Evolutionary conservation across 305 asterid genomes (phyloP), one percentile per base, ranked within the genome.

Genomic region (Lippia alba): DNA sequence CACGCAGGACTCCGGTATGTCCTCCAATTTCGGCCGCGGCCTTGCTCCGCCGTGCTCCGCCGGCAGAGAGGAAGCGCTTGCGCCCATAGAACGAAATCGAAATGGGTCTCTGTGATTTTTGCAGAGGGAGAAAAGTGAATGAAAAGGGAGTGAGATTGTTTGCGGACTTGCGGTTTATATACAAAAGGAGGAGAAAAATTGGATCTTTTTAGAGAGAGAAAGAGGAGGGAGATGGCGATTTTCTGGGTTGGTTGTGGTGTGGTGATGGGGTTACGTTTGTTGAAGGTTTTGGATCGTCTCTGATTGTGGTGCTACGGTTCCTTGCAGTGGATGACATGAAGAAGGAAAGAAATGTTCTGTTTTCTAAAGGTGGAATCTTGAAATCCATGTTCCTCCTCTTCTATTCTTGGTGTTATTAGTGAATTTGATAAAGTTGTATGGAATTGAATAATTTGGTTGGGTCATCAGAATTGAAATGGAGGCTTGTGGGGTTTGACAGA

Each of bases 1-100:
- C 10, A 87, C 71, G 45, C 96, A 91, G 5, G 89, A 71, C 62
- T 89, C 97, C 15, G 97, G 96, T 33, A 91, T 81, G 36, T 91
- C 97, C 62, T 84, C 89, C 48, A 91, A 76, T 32, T 77, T 85
- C 36, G 83, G 74, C 72, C 80, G 76, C n/a, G 66, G 40, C 51
- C 68, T 69, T 53, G 74, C 63, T 14, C 79, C 80, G 51, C 15
- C 71, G 30, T 48, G 16, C 19, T 69, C 81, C 15, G 64, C 75
- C 56, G 71, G 61, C 12, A 58, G 50, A 55, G 77, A 61, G 40
- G 86, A 82, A 30, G 77, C 73, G 69, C 14, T 79, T 50, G 82
- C 78, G 32, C 87, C 87, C 87, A 82, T 82, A 60, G 18, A 45
- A 49, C 40, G n/a, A 0, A 12, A 6, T 16, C 53, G 17, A 40